These are phyloP conservation scores for Suillus hirtellus DNA, from an alignment of 768 basidiomycete genomes.

Conservation along the genomic window DNA sequence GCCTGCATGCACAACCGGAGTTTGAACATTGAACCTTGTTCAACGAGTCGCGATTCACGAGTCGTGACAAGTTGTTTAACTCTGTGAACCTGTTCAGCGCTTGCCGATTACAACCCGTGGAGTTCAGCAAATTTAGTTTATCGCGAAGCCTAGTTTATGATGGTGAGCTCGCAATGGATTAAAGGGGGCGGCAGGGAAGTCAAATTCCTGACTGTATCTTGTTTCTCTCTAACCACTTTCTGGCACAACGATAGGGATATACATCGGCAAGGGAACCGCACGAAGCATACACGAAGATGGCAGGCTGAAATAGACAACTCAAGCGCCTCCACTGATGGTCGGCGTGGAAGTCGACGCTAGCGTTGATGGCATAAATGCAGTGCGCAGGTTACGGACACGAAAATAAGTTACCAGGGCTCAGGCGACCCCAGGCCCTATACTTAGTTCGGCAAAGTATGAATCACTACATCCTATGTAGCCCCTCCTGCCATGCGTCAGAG, in stretches of 20 bases:
- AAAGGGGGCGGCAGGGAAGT: neutral
- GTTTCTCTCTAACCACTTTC: neutral
- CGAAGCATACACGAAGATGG: neutral
- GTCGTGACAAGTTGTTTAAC: neutral
- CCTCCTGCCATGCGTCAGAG: conserved; percentile 15
- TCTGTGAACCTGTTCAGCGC: neutral
- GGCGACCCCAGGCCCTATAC: neutral
- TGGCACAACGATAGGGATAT: neutral
- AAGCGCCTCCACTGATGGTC: neutral
- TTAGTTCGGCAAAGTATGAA: neutral
- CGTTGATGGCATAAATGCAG: neutral
- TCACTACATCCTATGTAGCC: too few species aligned
- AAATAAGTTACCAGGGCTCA: neutral
- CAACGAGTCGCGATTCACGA: neutral
- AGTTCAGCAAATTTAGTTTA: neutral
- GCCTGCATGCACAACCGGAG: neutral
- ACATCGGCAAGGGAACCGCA: conserved; percentile 1
- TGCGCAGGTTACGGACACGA: neutral
- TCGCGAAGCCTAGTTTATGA: neutral
- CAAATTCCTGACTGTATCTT: neutral
- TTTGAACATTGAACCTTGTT: neutral
- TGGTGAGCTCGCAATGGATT: neutral
- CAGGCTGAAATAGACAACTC: conserved; percentile 2
- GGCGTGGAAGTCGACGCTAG: neutral
- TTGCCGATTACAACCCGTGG: neutral